These are phyloP conservation scores for Trifolium fragiferum DNA, from an alignment of 306 rosid genomes.

Conservation along the genomic window DNA sequence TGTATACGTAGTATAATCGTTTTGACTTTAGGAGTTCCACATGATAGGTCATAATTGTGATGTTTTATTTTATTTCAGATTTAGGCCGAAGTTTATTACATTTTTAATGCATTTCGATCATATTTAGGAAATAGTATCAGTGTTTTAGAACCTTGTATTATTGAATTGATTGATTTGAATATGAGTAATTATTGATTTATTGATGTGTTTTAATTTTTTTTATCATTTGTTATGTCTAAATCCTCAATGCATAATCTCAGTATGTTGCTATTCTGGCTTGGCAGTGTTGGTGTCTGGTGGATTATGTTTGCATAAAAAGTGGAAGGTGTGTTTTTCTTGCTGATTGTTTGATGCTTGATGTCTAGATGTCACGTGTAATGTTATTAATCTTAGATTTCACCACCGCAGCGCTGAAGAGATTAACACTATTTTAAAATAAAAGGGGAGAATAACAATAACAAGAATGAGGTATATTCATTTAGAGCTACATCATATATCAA, in stretches of 20 bases:
- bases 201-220: background rate
- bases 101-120: no score
- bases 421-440: background rate
- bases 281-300: background rate
- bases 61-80: no score
- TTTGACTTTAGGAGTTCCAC: no score
- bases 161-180: background rate
- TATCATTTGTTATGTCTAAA: background rate
- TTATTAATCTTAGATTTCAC: constrained; percentile 4
- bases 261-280: background rate
- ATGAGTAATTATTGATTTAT: background rate
- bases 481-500: no score
- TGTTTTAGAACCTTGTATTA: background rate
- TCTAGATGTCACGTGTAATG: background rate
- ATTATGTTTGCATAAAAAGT: background rate
- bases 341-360: constrained; percentile 24
- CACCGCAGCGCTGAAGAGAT: background rate
- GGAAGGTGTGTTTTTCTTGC: constrained; percentile 7
- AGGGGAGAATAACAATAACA: background rate
- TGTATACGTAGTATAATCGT: no score
- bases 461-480: no score
- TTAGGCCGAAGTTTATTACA: no score
- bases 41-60: no score
- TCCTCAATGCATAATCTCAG: background rate
- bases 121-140: no score